These are phyloP conservation scores for Mortierella claussenii DNA, from an alignment of 192 early-diverging fungal species.

Conservation along the genomic window DNA sequence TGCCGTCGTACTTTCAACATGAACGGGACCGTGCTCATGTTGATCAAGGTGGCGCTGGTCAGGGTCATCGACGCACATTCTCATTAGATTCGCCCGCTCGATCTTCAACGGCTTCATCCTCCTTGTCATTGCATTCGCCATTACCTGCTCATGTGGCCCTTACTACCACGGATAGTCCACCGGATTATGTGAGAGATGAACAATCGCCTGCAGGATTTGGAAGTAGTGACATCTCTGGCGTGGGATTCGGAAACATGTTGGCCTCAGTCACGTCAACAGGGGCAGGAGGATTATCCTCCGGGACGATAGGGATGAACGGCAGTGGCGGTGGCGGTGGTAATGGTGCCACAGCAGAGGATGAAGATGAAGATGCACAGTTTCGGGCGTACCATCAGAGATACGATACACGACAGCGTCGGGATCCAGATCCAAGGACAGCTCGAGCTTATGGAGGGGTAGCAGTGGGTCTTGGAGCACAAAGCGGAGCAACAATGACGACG, in stretches of 20 bases:
- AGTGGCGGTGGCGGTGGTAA: constrained; percentile 3
- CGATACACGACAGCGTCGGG: constrained; percentile 27
- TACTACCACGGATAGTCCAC: constrained; percentile 25
- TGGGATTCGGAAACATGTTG: no score
- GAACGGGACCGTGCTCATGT: background rate
- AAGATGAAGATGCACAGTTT: constrained; percentile 44
- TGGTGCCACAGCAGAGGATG: background rate
- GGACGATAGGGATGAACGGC: background rate
- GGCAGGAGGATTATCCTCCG: background rate
- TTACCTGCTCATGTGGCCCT: background rate
- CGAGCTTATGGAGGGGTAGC: background rate
- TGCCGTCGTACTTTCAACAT: constrained; percentile 49
- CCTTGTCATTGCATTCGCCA: constrained; percentile 33
- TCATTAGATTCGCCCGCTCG: constrained; percentile 40
- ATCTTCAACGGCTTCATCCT: constrained; percentile 44
- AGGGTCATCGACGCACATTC: constrained; percentile 23
- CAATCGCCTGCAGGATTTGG: no score
- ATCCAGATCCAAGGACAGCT: constrained; percentile 20
- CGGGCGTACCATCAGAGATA: constrained; percentile 39
- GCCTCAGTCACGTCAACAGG: background rate
- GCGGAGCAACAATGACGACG: constrained; percentile 7
- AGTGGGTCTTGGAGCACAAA: background rate
- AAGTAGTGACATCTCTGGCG: no score
- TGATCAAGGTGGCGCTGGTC: background rate
- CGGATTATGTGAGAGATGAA: constrained; percentile 40